These are phyloP conservation scores for Eimeria mitis DNA, from an alignment of 169 alveolate species.

Conservation along the genomic window DNA sequence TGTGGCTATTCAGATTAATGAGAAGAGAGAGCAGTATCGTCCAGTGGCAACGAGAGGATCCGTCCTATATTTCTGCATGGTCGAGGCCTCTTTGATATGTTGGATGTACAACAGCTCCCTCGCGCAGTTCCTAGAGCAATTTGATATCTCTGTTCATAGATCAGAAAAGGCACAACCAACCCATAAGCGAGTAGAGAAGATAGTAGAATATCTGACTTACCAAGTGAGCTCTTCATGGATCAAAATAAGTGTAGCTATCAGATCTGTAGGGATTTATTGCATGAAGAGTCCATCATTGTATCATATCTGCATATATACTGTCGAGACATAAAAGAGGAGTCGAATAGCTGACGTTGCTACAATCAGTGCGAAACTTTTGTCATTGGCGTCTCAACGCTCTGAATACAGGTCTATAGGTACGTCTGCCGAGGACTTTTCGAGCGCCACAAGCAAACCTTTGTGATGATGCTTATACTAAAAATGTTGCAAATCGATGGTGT, in stretches of 20 bases:
- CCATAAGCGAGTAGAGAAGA: constrained; percentile 96
- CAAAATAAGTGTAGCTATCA: neutral
- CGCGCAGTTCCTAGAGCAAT: constrained; percentile 97
- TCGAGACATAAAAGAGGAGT: neutral
- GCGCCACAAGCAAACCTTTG: constrained; percentile 97
- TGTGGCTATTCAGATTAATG: constrained; percentile 92
- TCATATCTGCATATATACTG: neutral
- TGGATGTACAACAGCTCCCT: constrained; percentile 98
- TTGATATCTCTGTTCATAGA: constrained; percentile 94
- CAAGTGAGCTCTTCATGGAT: constrained; percentile 40
- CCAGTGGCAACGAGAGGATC: constrained; percentile 98
- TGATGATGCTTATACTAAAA: constrained; percentile 96
- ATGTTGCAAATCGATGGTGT: constrained; percentile 94
- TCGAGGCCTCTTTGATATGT: constrained; percentile 96
- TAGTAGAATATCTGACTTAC: constrained; percentile 91
- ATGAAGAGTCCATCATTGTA: neutral
- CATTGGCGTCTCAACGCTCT: constrained; percentile 45
- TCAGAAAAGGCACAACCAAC: constrained; percentile 97
- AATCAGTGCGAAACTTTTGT: neutral
- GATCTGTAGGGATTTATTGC: neutral
- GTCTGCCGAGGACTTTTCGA: constrained; percentile 98
- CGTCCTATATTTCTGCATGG: constrained; percentile 95
- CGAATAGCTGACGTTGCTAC: neutral
- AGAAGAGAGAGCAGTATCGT: constrained; percentile 97
- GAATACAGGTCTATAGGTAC: constrained; percentile 92